A percentile compares a stretch with the other conserved stretches of the same genome.
These are phyloP conservation scores for Durusdinium trenchii DNA, from an alignment of 73 alveolate species.

Conservation along the genomic window DNA sequence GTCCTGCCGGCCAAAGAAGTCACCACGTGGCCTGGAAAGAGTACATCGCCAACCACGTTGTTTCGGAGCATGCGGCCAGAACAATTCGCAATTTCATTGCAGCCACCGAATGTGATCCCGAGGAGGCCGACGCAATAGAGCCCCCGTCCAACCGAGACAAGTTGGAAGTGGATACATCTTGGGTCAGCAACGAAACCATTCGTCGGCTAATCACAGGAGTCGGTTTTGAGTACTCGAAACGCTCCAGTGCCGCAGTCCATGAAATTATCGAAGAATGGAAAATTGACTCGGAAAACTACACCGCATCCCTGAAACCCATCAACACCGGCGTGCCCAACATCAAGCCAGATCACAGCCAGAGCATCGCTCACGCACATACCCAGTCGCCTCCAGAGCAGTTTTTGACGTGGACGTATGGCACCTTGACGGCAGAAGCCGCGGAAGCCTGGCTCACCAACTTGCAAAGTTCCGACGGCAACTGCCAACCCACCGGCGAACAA, in stretches of 20 bases:
- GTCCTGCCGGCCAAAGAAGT: too few relatives aligned
- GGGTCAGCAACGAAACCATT: not conserved
- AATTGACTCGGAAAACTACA: too few relatives aligned
- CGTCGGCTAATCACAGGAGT: too few relatives aligned
- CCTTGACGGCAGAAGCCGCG: not conserved
- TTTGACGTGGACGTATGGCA: not conserved
- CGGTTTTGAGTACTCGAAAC: too few relatives aligned
- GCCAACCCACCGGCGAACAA: too few relatives aligned
- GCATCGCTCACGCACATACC: not conserved
- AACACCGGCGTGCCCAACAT: too few relatives aligned
- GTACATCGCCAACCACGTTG: not conserved
- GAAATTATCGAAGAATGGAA: not conserved
- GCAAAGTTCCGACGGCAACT: too few relatives aligned
- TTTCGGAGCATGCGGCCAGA: too few relatives aligned
- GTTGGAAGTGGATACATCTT: too few relatives aligned
- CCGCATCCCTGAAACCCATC: too few relatives aligned
- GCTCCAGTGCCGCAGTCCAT: not conserved
- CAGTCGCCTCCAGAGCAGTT: not conserved
- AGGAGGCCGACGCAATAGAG: not conserved
- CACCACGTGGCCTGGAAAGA: too few relatives aligned
- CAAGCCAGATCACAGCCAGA: not conserved
- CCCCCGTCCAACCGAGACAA: not conserved
- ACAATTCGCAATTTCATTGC: not conserved
- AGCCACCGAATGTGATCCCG: not conserved
- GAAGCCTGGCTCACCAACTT: too few relatives aligned